A percentile compares a stretch with the other conserved stretches of the same genome.
phyloP scores from a whole-genome alignment of 2,329 filamentous ascomycete genomes.

The Teratosphaeria gauchensis region DNA sequence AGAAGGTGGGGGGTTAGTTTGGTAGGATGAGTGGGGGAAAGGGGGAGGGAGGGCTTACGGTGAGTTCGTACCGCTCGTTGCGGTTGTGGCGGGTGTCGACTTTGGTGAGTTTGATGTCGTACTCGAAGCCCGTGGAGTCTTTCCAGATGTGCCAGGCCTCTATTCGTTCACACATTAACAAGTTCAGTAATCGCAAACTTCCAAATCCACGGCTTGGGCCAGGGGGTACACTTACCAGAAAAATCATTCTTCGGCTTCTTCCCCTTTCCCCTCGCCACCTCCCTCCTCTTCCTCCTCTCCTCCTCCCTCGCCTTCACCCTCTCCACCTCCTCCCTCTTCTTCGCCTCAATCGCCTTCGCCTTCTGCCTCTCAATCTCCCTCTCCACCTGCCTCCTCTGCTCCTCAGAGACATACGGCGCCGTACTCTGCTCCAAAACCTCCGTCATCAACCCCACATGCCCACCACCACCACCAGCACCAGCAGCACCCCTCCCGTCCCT shows the following conservation, averaged over 20 bases:
- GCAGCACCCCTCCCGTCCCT: slow-evolving; percentile 1
- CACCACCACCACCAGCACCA: slow-evolving; percentile 12
- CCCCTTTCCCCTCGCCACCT: slow-evolving; percentile 11
- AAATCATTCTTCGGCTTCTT: slow-evolving; percentile 16
- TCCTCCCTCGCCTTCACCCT: slow-evolving; percentile 20
- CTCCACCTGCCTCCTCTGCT: slow-evolving; percentile 23
- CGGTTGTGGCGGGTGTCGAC: slow-evolving; percentile 37
- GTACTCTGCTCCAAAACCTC: slow-evolving; percentile 29
- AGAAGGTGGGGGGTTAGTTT: not conserved
- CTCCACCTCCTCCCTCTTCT: slow-evolving; percentile 20
- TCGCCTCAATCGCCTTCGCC: slow-evolving; percentile 18
- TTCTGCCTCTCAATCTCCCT: slow-evolving; percentile 16
- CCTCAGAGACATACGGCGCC: slow-evolving; percentile 11
- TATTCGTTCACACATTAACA: slow-evolving; percentile 19
- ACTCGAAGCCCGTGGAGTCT: slow-evolving; percentile 54
- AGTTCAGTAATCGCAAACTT: not conserved
- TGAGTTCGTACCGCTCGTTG: slow-evolving; percentile 51
- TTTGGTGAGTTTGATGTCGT: slow-evolving; percentile 53
- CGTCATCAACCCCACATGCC: slow-evolving; percentile 10
- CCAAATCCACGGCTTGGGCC: slow-evolving; percentile 1
- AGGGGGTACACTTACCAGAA: slow-evolving; percentile 19
- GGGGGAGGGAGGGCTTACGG: slow-evolving; percentile 32
- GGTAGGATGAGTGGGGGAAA: not conserved
- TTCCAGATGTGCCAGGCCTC: slow-evolving; percentile 56
- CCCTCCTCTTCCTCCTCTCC: slow-evolving; percentile 12